Base-by-base conservation (phyloP, 1,284 basidiomycete genomes). In the Erythrobasidium hasegawianum region DNA sequence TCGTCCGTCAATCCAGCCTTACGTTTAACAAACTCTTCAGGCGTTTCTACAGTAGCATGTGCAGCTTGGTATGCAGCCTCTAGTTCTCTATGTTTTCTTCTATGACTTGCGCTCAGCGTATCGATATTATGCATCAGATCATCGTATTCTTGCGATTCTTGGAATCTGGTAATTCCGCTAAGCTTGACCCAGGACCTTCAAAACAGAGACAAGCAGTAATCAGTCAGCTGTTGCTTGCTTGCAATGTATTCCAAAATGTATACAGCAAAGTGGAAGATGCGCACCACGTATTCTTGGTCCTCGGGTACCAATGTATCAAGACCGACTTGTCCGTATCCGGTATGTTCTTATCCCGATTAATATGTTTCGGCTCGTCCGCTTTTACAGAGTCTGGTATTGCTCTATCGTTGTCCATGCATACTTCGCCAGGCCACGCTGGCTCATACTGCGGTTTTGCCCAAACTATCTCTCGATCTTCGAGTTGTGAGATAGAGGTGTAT, bases 361-460 rank as follows among this genome's bases (percentile, higher is more conserved):
- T 40, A n/a, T n/a, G n/a, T 8, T 13, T 27, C 4, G 62, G 62
- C 38, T 49, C 62, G 18, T 11, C 27, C 27, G 33, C 62, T 7
- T 50, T n/a, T 16, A 64, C 41, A 39, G 22, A 2, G 13, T 64
- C 22, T 22, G 55, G 54, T 2, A 57, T 41, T 24, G 33, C 43
- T 22, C 45, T 38, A 9, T 64, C 62, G 22, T 29, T 38, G 14
- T 64, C 62, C 9, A 64, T 24, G 40, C 62, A 64, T 14, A 64
- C 62, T 29, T 64, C 62, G 41, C 54, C 62, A 33, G 62, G 62
- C 62, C 62, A 64, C 43, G 47, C 56, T 20, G 62, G 54, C 13
- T 40, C 33, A 38, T 27, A 18, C 27, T 38, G 43, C 11, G 27
- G 18, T 40, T 50, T 45, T 16, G 62, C 62, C 62, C 62, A 64